Conservation (phyloP, 2,329 filamentous ascomycete species). For the Phialophora expanda region DNA sequence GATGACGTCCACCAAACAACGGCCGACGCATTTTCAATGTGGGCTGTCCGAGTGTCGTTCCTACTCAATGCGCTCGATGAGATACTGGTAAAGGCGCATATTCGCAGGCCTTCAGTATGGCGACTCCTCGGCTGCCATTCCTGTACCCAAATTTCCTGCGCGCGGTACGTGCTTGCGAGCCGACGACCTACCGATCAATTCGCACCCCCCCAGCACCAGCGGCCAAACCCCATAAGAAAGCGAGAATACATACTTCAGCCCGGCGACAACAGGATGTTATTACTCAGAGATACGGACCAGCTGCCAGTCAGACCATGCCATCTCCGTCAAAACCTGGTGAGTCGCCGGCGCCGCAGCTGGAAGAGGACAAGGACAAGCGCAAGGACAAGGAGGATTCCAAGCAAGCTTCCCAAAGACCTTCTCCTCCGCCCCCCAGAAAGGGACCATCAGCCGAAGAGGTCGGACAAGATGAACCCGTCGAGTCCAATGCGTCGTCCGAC, state of each 20-base stretch:
- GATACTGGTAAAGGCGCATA: neutral
- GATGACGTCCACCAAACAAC: neutral
- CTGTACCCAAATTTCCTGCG: conserved; percentile 72
- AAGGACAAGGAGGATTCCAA: conserved; percentile 27
- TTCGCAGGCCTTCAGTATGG: conserved; percentile 54
- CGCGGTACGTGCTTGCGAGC: conserved; percentile 57
- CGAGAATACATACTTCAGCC: conserved; percentile 47
- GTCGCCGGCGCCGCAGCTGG: conserved; percentile 21
- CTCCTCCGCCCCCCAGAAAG: conserved; percentile 18
- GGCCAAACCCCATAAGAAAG: conserved; percentile 40
- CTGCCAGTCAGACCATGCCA: conserved; percentile 50
- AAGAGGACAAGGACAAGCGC: neutral
- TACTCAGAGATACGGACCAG: conserved; percentile 54
- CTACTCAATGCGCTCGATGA: neutral
- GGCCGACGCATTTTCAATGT: neutral
- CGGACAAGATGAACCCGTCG: conserved; percentile 35
- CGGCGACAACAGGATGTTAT: conserved; percentile 48
- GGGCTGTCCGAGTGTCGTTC: neutral
- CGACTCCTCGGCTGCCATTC: conserved; percentile 67
- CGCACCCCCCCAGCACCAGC: conserved; percentile 43
- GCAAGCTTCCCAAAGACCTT: conserved; percentile 12
- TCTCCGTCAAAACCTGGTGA: conserved; percentile 45
- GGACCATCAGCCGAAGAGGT: conserved; percentile 23
- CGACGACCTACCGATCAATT: conserved; percentile 51
- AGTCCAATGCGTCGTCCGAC: conserved; percentile 31